A percentile compares a stretch with the other conserved stretches of the same genome.
Evolutionary conservation across 306 rosid species (phyloP).

Genomic region (Cajanus cajan): DNA sequence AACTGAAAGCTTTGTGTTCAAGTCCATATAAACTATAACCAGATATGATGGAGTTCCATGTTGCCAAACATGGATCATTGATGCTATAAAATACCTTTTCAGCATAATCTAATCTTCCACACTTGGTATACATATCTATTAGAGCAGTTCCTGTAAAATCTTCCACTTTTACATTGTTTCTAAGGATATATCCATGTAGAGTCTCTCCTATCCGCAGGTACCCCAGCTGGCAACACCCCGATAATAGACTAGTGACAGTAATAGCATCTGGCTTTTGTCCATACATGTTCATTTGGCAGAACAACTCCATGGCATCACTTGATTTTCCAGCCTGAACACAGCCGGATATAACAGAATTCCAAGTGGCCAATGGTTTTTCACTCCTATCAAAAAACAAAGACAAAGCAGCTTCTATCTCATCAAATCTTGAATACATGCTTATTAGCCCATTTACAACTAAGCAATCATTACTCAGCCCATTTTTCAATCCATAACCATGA

Average conservation of each 20-base stretch:
- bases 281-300: conserved; percentile 54
- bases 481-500: conserved; percentile 64
- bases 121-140: conserved; percentile 78
- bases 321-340: conserved; percentile 76
- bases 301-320: conserved; percentile 58
- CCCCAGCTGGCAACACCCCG: conserved; percentile 78
- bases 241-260: conserved; percentile 66
- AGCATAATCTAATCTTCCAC: conserved; percentile 72
- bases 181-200: conserved; percentile 53
- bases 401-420: conserved; percentile 48
- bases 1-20: conserved; percentile 59
- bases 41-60: conserved; percentile 82
- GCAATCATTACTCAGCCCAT: conserved; percentile 45
- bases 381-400: conserved; percentile 52
- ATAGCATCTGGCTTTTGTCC: conserved; percentile 62
- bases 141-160: conserved; percentile 71
- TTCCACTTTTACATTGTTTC: conserved; percentile 59
- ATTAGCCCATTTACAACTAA: conserved; percentile 71
- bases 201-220: conserved; percentile 56
- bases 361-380: conserved; percentile 53
- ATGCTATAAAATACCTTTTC: conserved; percentile 60
- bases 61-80: conserved; percentile 65
- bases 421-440: conserved; percentile 76
- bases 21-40: conserved; percentile 70
- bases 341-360: conserved; percentile 82